Conservation (phyloP, 495 filamentous ascomycete species). For the Entonaema liquescens region DNA sequence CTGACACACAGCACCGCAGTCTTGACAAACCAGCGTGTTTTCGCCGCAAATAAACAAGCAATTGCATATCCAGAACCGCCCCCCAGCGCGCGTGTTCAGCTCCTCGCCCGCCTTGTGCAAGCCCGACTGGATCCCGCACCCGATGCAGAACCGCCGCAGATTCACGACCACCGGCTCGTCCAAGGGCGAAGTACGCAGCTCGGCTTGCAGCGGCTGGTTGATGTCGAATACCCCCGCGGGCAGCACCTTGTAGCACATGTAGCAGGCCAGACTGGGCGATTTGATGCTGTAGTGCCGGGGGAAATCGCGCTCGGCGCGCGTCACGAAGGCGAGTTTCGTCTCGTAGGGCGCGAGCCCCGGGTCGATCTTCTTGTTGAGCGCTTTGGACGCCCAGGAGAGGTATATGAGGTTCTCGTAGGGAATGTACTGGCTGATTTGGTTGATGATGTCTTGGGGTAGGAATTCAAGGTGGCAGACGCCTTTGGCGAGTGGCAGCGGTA, state of each 20-base stretch:
- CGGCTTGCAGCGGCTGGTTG: slow-evolving; percentile 33
- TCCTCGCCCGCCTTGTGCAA: slow-evolving; percentile 36
- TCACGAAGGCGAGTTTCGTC: slow-evolving; percentile 26
- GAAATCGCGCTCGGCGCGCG: slow-evolving; percentile 42
- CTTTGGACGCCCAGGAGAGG: slow-evolving; percentile 17
- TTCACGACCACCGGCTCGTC: slow-evolving; percentile 23
- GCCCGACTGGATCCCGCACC: slow-evolving; percentile 37
- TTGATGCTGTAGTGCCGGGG: slow-evolving; percentile 18
- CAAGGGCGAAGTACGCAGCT: not conserved
- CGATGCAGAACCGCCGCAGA: slow-evolving; percentile 42
- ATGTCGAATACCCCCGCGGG: slow-evolving; percentile 33
- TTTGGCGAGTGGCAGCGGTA: slow-evolving; percentile 1
- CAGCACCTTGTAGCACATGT: slow-evolving; percentile 35
- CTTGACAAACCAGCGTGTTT: slow-evolving; percentile 10
- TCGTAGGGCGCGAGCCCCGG: slow-evolving; percentile 29
- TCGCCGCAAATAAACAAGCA: slow-evolving; percentile 27
- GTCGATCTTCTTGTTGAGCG: slow-evolving; percentile 18
- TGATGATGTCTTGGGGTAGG: slow-evolving; percentile 22
- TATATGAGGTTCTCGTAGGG: slow-evolving; percentile 30
- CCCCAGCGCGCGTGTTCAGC: slow-evolving; percentile 29
- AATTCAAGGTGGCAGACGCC: slow-evolving; percentile 4
- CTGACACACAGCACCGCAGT: slow-evolving; percentile 29
- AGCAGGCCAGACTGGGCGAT: slow-evolving; percentile 37
- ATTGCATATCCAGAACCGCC: slow-evolving; percentile 38
- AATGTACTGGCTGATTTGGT: slow-evolving; percentile 25